Conservation (phyloP, 2,329 filamentous ascomycete species). For the Epichloe aotearoae region DNA sequence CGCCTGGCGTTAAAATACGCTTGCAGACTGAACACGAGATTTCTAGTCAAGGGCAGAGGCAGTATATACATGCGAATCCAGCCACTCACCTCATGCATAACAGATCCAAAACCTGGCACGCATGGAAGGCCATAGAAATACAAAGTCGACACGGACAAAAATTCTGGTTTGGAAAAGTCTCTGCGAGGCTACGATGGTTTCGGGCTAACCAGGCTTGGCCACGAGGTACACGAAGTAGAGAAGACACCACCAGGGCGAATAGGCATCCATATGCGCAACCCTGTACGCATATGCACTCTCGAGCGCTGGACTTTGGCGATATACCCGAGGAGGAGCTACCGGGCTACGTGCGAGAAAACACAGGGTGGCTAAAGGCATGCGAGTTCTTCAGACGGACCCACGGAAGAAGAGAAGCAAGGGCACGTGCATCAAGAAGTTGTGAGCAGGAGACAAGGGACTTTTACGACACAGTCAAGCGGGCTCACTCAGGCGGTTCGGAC, state of each 20-base stretch:
- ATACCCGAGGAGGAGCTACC: conserved; percentile 28
- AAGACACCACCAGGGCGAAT: conserved; percentile 2
- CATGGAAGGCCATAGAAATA: conserved; percentile 37
- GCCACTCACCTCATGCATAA: conserved; percentile 32
- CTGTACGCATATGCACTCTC: conserved; percentile 10
- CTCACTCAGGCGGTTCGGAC: neutral
- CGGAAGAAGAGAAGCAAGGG: neutral
- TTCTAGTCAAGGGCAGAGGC: conserved; percentile 15
- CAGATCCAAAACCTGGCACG: conserved; percentile 31
- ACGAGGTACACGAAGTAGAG: conserved; percentile 3
- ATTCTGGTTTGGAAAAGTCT: conserved; percentile 33
- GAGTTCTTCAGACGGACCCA: conserved; percentile 21
- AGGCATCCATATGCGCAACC: conserved; percentile 16
- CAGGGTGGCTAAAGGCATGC: conserved; percentile 30
- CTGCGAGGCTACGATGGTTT: conserved; percentile 23
- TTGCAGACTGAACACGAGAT: neutral
- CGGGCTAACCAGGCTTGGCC: conserved; percentile 9
- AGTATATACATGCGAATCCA: conserved; percentile 37
- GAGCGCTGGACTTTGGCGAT: conserved; percentile 23
- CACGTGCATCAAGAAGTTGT: conserved; percentile 8
- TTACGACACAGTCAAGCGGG: conserved; percentile 7
- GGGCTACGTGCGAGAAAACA: conserved; percentile 28
- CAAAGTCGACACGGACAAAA: conserved; percentile 34
- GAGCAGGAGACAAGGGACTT: conserved; percentile 13
- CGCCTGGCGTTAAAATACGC: conserved; percentile 10